phyloP scores from a whole-genome alignment of 768 basidiomycete genomes.

The Tricholoma matsutake region DNA sequence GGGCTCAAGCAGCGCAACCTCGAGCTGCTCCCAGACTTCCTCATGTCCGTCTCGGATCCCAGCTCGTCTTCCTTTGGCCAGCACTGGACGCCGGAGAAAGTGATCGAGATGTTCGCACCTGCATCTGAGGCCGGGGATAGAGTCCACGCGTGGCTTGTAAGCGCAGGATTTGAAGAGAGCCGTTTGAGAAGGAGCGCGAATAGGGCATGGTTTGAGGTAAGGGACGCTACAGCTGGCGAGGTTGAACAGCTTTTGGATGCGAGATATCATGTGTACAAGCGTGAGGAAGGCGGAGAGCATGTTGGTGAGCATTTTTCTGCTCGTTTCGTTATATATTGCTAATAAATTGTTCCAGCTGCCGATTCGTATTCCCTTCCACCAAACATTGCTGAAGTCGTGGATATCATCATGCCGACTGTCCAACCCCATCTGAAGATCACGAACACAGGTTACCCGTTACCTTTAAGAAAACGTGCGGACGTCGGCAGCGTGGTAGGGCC shows the following conservation, averaged over 20 bases:
- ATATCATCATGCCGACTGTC: slow-evolving; percentile 34
- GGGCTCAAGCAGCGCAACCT: slow-evolving; percentile 34
- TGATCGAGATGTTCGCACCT: slow-evolving; percentile 31
- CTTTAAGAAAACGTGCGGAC: slow-evolving; percentile 7
- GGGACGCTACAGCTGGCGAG: slow-evolving; percentile 25
- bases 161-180: slow-evolving; percentile 19
- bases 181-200: slow-evolving; percentile 22
- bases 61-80: slow-evolving; percentile 31
- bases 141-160: slow-evolving; percentile 30
- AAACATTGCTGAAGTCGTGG: slow-evolving; percentile 27
- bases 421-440: slow-evolving; percentile 23
- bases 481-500: slow-evolving; percentile 5
- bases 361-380: slow-evolving; percentile 31
- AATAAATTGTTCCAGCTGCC: slow-evolving; percentile 15
- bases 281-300: slow-evolving; percentile 27
- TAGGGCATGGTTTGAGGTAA: slow-evolving; percentile 31
- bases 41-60: slow-evolving; percentile 35
- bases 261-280: slow-evolving; percentile 31
- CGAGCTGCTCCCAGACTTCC: slow-evolving; percentile 23
- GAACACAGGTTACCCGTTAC: not conserved
- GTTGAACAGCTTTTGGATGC: slow-evolving; percentile 30
- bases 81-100: slow-evolving; percentile 30
- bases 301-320: slow-evolving; percentile 19
- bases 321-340: not conserved
- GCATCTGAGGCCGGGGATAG: slow-evolving; percentile 19